Percentiles rank a stretch among this genome's conserved stretches.
These are phyloP conservation scores for Spergularia bocconei DNA, from an alignment of 148 eudicot species.

Conservation along the genomic window DNA sequence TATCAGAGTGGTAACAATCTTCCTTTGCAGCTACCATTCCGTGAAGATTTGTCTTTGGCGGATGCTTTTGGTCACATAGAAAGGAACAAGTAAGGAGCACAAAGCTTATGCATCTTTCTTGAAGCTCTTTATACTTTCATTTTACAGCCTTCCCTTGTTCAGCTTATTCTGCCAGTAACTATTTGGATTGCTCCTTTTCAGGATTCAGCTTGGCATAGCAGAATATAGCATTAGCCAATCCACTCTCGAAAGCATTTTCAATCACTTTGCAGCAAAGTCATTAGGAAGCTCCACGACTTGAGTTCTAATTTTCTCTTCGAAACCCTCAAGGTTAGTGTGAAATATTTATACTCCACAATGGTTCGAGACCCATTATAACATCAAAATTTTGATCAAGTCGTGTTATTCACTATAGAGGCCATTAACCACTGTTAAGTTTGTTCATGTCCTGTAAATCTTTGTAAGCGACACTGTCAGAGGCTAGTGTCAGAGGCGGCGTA, in stretches of 20 bases:
- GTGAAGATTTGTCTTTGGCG: constrained; percentile 70
- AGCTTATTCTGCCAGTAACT: constrained; percentile 4
- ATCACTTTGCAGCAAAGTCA: constrained; percentile 85
- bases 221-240: constrained; percentile 98
- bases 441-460: neutral
- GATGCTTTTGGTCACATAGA: constrained; percentile 97
- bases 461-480: neutral
- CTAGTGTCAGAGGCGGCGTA: neutral
- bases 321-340: constrained; percentile 4
- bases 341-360: too few relatives aligned
- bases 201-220: constrained; percentile 66
- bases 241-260: constrained; percentile 91
- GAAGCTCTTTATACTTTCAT: neutral
- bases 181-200: constrained; percentile 27
- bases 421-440: neutral
- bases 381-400: too few relatives aligned
- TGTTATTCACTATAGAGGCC: neutral
- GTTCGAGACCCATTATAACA: too few relatives aligned
- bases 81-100: constrained; percentile 59
- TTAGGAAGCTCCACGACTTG: constrained; percentile 29
- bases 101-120: constrained; percentile 9
- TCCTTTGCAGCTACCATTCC: constrained; percentile 62
- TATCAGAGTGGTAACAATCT: neutral
- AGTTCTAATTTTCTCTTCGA: neutral
- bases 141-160: neutral